Conservation (phyloP, 202 grass and related monocot genomes). For the Zoysia matrella region DNA sequence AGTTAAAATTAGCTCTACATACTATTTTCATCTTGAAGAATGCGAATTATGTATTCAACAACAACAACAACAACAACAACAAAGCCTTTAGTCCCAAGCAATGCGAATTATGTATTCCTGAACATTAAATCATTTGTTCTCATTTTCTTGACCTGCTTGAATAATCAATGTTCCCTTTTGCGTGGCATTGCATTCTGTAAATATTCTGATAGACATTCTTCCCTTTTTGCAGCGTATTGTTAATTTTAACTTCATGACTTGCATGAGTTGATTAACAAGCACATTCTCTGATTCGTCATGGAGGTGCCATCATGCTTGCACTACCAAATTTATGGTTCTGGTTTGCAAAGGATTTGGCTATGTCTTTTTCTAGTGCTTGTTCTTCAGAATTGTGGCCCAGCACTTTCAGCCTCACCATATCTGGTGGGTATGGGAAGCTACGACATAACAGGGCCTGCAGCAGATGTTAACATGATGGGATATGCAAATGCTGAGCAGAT, state of each 20-base stretch:
- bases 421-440: conserved; percentile 88
- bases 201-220: not conserved
- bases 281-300: conserved; percentile 53
- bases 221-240: conserved; percentile 41
- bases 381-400: conserved; percentile 49
- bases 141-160: conserved; percentile 2
- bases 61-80: too few relatives aligned
- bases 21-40: conserved; percentile 13
- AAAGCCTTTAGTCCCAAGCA: too few relatives aligned
- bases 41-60: too few relatives aligned
- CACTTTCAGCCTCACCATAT: conserved; percentile 67
- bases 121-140: not conserved
- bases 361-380: conserved; percentile 62
- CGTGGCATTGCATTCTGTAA: not conserved
- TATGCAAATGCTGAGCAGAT: conserved; percentile 96
- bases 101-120: not conserved
- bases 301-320: conserved; percentile 46
- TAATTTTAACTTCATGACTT: not conserved
- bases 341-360: conserved; percentile 50
- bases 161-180: conserved; percentile 4
- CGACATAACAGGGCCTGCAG: conserved; percentile 96
- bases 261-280: conserved; percentile 44
- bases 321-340: conserved; percentile 23
- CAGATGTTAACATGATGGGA: conserved; percentile 99
- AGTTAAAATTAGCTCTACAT: not conserved